Evolutionary conservation across 768 basidiomycete genomes (phyloP).

Genomic region (Trichaptum fuscoviolaceum): DNA sequence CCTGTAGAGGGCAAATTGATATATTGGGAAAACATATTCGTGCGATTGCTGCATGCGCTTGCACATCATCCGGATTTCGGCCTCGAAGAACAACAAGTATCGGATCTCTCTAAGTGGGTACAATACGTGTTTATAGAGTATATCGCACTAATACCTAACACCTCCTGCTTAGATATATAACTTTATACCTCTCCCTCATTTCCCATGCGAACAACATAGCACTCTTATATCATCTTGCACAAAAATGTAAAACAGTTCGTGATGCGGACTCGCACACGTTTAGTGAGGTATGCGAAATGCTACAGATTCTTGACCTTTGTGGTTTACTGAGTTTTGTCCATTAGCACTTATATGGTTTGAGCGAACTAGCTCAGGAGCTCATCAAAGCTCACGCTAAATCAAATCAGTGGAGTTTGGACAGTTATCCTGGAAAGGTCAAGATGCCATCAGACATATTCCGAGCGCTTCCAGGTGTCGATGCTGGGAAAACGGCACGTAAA

Average conservation of each 20-base stretch:
- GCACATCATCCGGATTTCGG: constrained; percentile 95
- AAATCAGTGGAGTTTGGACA: constrained; percentile 70
- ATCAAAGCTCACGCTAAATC: constrained; percentile 62
- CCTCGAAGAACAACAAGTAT: constrained; percentile 57
- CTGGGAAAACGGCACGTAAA: constrained; percentile 50
- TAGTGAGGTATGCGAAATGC: constrained; percentile 52
- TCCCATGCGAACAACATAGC: constrained; percentile 78
- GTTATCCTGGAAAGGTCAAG: constrained; percentile 75
- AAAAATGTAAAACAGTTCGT: constrained; percentile 80
- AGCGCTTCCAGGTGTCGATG: constrained; percentile 59
- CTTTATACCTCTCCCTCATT: constrained; percentile 79
- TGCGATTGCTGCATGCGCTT: constrained; percentile 80
- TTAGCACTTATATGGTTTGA: constrained; percentile 82
- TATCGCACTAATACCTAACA: background rate
- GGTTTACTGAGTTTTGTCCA: constrained; percentile 1
- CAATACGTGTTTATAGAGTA: background rate
- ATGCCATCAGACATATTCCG: constrained; percentile 81
- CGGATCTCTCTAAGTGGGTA: constrained; percentile 76
- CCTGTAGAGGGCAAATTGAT: constrained; percentile 52
- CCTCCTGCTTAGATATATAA: constrained; percentile 61
- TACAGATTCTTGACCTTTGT: background rate
- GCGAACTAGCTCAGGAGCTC: constrained; percentile 86
- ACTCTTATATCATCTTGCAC: constrained; percentile 75
- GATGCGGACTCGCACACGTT: constrained; percentile 64
- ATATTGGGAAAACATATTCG: constrained; percentile 76